Conservation (phyloP, 2,329 filamentous ascomycete species). For the Botrytis squamosa region DNA sequence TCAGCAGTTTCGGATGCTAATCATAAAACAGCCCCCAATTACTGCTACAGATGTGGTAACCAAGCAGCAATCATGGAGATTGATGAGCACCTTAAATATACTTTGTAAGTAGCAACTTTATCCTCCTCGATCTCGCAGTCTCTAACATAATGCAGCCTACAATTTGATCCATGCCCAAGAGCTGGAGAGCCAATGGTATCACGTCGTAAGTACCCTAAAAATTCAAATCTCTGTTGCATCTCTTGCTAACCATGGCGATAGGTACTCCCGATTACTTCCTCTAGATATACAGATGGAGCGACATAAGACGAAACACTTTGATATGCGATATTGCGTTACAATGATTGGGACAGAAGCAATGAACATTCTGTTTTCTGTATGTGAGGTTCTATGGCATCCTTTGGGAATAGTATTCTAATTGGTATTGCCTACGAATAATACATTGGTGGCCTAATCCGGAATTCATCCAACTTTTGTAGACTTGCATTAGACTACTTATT, state of each 20-base stretch:
- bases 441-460: conserved; percentile 20
- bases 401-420: conserved; percentile 23
- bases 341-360: conserved; percentile 27
- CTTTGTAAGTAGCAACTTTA: conserved; percentile 73
- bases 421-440: conserved; percentile 19
- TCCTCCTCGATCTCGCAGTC: conserved; percentile 8
- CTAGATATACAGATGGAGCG: conserved; percentile 48
- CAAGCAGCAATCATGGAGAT: conserved; percentile 99
- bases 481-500: conserved; percentile 37
- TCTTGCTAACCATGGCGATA: conserved; percentile 37
- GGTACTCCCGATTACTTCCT: conserved; percentile 98
- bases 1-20: conserved; percentile 33
- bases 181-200: conserved; percentile 99
- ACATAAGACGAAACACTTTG: conserved; percentile 19
- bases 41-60: conserved; percentile 98
- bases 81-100: conserved; percentile 98
- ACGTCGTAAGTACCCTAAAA: conserved; percentile 58
- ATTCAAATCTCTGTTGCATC: not conserved
- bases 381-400: conserved; percentile 26
- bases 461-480: conserved; percentile 33
- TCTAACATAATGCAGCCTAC: conserved; percentile 65
- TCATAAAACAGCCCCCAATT: conserved; percentile 67
- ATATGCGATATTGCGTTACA: conserved; percentile 21
- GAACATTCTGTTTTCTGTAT: conserved; percentile 33
- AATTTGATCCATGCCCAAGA: conserved; percentile 97